Base-by-base conservation (phyloP, 371 early-diverging fungal genomes). In the Haplosporangium sp. region DNA sequence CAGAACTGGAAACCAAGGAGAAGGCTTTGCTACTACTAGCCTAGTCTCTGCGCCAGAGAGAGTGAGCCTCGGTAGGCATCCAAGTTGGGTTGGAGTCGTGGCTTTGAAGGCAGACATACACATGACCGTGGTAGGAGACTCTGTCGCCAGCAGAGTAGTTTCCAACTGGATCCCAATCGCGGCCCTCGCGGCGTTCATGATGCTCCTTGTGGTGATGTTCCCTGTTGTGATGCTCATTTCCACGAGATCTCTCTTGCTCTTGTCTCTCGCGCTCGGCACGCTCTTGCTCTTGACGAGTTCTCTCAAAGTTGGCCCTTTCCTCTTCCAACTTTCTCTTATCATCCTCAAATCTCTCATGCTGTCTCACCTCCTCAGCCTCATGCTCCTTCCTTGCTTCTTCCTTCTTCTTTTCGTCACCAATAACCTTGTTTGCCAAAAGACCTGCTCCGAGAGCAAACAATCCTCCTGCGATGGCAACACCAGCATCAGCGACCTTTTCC, bases 51-150 rank as follows among this genome's bases (percentile, higher is more conserved):
- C 85, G 82, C 90, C 90, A 88, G 78, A 89, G 86, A 56, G 88
- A 88, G 67, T 84, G 85, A 45, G 90, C 88, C 57, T 64, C 76
- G 50, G 72, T 83, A 20, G 90, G 90, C 66, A 72, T 63, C 88
- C 90, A 89, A 42, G 88, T 88, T 44, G 88, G 88, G 77, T 89
- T 88, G 63, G 87, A 86, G 44, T 83, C 83, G 63, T 88, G 89
- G 9, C 84, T 85, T 74, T 88, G 89, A 42, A 88, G 83, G 66
- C 89, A 88, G 44, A 88, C 59, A 48, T 85, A 88, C 38, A 67
- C 68, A 48, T 84, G 84, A 6, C 87, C 88, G 38, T 87, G 85
- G 74, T 87, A 90, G 69, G 75, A 71, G 60, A 90, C 88, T 56
- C 83, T 85, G 59, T 90, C 89, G 53, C 89, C 90, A 58, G 90